phyloP scores from a whole-genome alignment of 495 filamentous ascomycete species.

The Aspergillus avenaceus region DNA sequence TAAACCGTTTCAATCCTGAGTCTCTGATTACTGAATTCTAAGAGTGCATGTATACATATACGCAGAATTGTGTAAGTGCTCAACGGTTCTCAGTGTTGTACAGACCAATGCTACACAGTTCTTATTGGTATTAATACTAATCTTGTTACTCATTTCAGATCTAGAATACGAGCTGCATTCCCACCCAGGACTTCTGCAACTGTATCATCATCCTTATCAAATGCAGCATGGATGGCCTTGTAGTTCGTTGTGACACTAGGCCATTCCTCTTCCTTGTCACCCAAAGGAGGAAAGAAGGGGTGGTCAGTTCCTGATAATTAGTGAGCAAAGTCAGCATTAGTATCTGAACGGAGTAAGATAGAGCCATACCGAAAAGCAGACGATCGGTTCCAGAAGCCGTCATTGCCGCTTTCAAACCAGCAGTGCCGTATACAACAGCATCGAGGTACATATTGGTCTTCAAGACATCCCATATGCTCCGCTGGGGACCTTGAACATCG shows the following conservation, averaged over 20 bases:
- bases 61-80: background rate
- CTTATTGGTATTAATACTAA: too few species aligned
- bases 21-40: too few species aligned
- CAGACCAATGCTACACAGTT: too few species aligned
- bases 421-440: constrained; percentile 76
- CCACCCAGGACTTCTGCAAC: constrained; percentile 57
- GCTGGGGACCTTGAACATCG: constrained; percentile 45
- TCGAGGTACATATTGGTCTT: constrained; percentile 87
- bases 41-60: background rate
- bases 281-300: constrained; percentile 88
- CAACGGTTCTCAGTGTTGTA: background rate
- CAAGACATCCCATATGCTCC: constrained; percentile 72
- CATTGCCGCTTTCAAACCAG: constrained; percentile 71
- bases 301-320: constrained; percentile 69
- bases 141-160: constrained; percentile 51
- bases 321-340: constrained; percentile 9
- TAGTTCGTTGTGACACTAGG: constrained; percentile 78
- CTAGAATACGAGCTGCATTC: constrained; percentile 65
- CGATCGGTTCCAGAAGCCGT: constrained; percentile 50
- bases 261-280: constrained; percentile 61
- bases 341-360: constrained; percentile 1
- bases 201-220: constrained; percentile 48
- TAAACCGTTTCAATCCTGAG: too few species aligned
- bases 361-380: constrained; percentile 64
- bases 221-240: constrained; percentile 59